Evolutionary conservation across 352 stramenopile genomes (phyloP).

Genomic region (Globisporangium radiosum): DNA sequence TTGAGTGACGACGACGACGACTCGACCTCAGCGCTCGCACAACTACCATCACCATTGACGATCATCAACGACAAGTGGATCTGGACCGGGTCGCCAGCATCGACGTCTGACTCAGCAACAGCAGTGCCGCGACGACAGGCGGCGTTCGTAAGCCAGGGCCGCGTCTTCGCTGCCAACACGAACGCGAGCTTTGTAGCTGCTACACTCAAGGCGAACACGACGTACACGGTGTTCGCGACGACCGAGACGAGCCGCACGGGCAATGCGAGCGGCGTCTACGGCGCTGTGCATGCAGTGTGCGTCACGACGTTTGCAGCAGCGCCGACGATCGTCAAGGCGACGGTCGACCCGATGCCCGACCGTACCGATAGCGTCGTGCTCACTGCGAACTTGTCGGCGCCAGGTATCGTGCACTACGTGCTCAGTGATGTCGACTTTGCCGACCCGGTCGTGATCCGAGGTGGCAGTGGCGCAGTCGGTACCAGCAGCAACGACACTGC

Average conservation of each 20-base stretch:
- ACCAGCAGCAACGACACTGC: neutral
- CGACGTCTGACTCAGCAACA: neutral
- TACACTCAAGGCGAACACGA: conserved; percentile 39
- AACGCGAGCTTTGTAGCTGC: conserved; percentile 17
- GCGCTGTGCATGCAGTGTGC: conserved; percentile 20
- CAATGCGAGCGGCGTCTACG: conserved; percentile 44
- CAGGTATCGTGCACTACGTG: conserved; percentile 67
- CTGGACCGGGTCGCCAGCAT: neutral
- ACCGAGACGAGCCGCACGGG: conserved; percentile 32
- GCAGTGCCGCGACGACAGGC: conserved; percentile 1
- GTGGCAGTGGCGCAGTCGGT: neutral
- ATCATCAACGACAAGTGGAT: conserved; percentile 11
- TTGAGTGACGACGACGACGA: neutral
- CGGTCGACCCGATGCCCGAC: conserved; percentile 28
- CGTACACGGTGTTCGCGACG: conserved; percentile 44
- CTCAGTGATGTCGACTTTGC: conserved; percentile 71
- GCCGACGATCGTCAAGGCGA: conserved; percentile 56
- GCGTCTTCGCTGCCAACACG: neutral
- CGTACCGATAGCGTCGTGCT: conserved; percentile 51
- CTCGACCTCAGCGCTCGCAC: neutral
- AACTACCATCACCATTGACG: conserved; percentile 1
- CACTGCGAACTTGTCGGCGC: conserved; percentile 53
- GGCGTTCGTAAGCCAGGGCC: conserved; percentile 5
- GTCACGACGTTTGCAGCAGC: conserved; percentile 48
- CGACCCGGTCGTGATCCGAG: conserved; percentile 50